Base-by-base conservation (phyloP, 352 stramenopile species). In the Globisporangium recalcitrans region DNA sequence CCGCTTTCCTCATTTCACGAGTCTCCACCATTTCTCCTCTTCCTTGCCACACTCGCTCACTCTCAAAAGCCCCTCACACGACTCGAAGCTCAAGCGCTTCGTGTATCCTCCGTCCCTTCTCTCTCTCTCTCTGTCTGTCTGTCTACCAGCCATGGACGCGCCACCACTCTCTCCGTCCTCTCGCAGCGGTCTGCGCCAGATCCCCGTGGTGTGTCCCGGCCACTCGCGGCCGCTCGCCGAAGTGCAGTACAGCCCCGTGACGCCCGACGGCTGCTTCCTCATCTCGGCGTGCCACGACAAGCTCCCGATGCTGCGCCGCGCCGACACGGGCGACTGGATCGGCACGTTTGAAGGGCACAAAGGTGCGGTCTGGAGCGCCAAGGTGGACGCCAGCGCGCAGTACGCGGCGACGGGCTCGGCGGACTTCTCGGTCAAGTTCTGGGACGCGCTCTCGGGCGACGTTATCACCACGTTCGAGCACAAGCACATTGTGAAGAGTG, bases 311-410 rank as follows among this genome's bases (percentile, higher is more conserved):
- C 74, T 97, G 52, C 85, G 89, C 3, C 85, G 84, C 53, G 86
- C 73, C 8, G 76, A 80, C 48, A 85, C 88, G 27, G 89, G 89
- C 54, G 80, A 97, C 72, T 99, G 97, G 97, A 98, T 99, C 65
- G 97, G 96, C 52, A 99, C 95, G 7, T 99, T 98, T 59, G 77
- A 92, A 27, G 97, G 97, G 49, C 97, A 99, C 77, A 99, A 99
- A 71, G 97, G 96, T 52, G 90, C 90, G 0, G 90, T 97, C 0
- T 97, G 90, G 90, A 93, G 77, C 53, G 95, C 89, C 51, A 96
- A 93, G 60, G 70, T 98, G 42, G 92, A 98, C 71, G 64, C 70
- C 0, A 72, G 82, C 6, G 90, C 78, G 6, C 79, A 80, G 51
- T 87, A 97, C 22, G 90, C 87, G 0, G 92, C 84, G 4, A 98